Evolutionary conservation across 2,329 filamentous ascomycete species (phyloP), one percentile per base, ranked within the genome.

Genomic region (Cladosporium sp.): DNA sequence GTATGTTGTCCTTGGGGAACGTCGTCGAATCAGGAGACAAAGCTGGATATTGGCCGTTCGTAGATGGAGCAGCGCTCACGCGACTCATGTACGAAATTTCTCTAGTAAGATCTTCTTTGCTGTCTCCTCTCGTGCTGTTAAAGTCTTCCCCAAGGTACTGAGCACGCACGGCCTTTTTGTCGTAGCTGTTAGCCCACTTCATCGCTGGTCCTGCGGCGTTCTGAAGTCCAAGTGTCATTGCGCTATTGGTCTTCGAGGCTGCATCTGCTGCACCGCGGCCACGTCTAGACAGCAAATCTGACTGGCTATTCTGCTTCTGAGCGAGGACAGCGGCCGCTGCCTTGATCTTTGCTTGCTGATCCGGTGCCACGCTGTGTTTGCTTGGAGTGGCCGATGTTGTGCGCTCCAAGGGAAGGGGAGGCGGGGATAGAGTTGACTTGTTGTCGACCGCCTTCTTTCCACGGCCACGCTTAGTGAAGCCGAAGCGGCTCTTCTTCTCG

Each of bases 101-200:
- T 34, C 68, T 67, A 2, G 67, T 65, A n/a, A 74, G 67, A 36
- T 73, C 69, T 54, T 75, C 73, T 56, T 69, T 64, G 43, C 70
- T 72, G 48, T 66, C 66, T 5, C 73, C 73, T 32, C 66, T 72
- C 25, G 93, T 93, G 49, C 90, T 88, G 51, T 30, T 30, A 69
- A 84, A 87, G 57, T 80, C 82, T 74, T 96, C 89, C 54, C 88
- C 86, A 60, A 98, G 83, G 77, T 98, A 98, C n/a, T 91, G 88
- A 69, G 92, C 88, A 63, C 93, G 89, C 68, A 96, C 89, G 8
- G 89, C 84, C 73, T 95, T 89, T 79, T 95, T 96, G 79, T 98
- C 95, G 76, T 97, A 98, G 73, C 93, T 93, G 77, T 85, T 94
- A 34, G 94, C 92, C 95, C 95, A 99, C 78, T 97, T 96, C 89